Base-by-base conservation (phyloP, 2,329 filamentous ascomycete genomes). In the Colletotrichum orchidophilum region DNA sequence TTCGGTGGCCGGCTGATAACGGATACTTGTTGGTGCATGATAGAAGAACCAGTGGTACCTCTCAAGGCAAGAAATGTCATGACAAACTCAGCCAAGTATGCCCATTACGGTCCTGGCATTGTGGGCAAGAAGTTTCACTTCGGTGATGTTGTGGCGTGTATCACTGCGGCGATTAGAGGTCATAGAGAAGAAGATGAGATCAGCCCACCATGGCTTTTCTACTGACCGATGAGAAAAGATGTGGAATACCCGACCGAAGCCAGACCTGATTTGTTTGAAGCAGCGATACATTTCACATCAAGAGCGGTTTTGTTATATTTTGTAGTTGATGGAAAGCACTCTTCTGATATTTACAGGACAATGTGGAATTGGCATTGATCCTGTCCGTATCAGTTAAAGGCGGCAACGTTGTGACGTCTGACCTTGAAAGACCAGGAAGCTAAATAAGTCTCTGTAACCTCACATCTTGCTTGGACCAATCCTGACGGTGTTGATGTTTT, bases 21-120 rank as follows among this genome's bases (percentile, higher is more conserved):
- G 0, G 83, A 86, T 70, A 85, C 83, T 0, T 86, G 84, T 63
- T 86, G 84, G 84, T 86, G 84, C 71, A 83, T 86, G 81, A 80
- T 85, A 18, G 65, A 68, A 1, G 81, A 85, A 54, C 82, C 83
- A 0, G 74, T 82, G 0, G 81, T 85, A 9, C 78, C 77, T 3
- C 42, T 7, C 0, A 11, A 60, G 2, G 71, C 75, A 0, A 74
- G 74, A 3, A 77, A 74, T 1, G 80, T 86, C 65, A 80, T 83
- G 83, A 85, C 80, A 0, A 85, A 85, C 61, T 86, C 84, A 1
- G 82, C 76, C 0, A 86, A 86, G 72, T 85, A 85, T 73, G 83
- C 83, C 0, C 83, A 86, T 74, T 86, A 85, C 39, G 80, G 79
- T 1, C 77, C 77, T 0, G 76, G 76, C 0, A 59, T 78, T 5